These are phyloP conservation scores for Gracilaria gracilis DNA, from an alignment of 23 red algal genomes.

Conservation along the genomic window DNA sequence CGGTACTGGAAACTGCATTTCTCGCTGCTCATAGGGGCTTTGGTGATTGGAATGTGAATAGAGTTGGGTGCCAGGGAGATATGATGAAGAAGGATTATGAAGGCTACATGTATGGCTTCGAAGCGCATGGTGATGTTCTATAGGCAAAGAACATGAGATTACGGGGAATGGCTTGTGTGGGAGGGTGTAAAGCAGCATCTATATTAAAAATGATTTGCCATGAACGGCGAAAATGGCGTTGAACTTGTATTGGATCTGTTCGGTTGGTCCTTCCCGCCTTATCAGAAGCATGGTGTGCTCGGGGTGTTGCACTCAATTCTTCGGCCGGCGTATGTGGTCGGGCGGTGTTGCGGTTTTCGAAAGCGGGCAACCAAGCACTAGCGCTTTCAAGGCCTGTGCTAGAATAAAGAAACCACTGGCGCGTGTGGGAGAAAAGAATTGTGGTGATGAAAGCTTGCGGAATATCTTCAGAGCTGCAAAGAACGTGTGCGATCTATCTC, in stretches of 20 bases:
- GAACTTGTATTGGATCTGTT: not conserved
- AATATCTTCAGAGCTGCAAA: not conserved
- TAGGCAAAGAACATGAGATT: not conserved
- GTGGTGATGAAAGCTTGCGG: not conserved
- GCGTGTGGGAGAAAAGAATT: not conserved
- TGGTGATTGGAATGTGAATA: slow-evolving; percentile 8
- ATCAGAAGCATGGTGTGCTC: not conserved
- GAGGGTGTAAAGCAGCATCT: not conserved
- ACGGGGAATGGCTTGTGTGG: not conserved
- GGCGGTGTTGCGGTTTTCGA: not conserved
- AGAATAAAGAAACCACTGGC: too few relatives aligned
- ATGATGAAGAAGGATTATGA: not conserved
- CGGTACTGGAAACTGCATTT: too few relatives aligned
- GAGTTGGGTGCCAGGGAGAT: not conserved
- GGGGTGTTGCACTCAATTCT: not conserved
- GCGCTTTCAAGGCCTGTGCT: not conserved
- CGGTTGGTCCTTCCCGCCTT: not conserved
- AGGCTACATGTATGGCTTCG: not conserved
- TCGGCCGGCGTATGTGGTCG: not conserved
- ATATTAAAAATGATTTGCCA: not conserved
- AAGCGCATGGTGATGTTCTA: slow-evolving; percentile 4
- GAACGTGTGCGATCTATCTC: not conserved
- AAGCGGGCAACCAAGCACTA: not conserved
- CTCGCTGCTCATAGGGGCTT: too few relatives aligned
- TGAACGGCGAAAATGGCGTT: not conserved